These are phyloP conservation scores for Xerophyta viscosa DNA, from an alignment of 106 monocot genomes.

Conservation along the genomic window DNA sequence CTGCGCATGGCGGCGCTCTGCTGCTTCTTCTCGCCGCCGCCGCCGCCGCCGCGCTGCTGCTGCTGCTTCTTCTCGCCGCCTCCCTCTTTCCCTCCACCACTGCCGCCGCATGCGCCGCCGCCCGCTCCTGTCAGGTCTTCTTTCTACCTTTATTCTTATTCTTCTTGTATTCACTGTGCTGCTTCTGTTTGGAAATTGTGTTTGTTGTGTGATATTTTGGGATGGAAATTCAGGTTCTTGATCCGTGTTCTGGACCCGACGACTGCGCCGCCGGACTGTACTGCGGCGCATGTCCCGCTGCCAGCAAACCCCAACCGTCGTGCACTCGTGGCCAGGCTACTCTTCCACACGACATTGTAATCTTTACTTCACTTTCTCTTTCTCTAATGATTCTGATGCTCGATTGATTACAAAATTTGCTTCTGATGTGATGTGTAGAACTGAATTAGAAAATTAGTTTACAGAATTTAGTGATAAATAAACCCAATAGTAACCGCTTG, in stretches of 20 bases:
- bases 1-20: neutral
- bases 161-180: neutral
- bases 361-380: neutral
- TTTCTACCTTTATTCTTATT: neutral
- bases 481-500: too few species aligned
- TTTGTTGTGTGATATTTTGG: neutral
- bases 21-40: neutral
- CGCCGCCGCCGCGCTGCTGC: neutral
- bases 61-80: neutral
- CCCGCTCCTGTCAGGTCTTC: slow-evolving; percentile 7
- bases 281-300: slow-evolving; percentile 76
- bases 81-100: neutral
- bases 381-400: too few species aligned
- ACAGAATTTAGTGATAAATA: too few species aligned
- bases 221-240: slow-evolving; percentile 34
- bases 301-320: slow-evolving; percentile 36
- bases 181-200: neutral
- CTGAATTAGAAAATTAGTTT: too few species aligned
- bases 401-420: too few species aligned
- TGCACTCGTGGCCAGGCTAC: slow-evolving; percentile 67
- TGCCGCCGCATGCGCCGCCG: neutral
- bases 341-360: slow-evolving; percentile 52
- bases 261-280: slow-evolving; percentile 69
- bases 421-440: too few species aligned
- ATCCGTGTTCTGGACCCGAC: slow-evolving; percentile 49